phyloP scores from a whole-genome alignment of 306 rosid genomes.

The Vachellia collinsii region DNA sequence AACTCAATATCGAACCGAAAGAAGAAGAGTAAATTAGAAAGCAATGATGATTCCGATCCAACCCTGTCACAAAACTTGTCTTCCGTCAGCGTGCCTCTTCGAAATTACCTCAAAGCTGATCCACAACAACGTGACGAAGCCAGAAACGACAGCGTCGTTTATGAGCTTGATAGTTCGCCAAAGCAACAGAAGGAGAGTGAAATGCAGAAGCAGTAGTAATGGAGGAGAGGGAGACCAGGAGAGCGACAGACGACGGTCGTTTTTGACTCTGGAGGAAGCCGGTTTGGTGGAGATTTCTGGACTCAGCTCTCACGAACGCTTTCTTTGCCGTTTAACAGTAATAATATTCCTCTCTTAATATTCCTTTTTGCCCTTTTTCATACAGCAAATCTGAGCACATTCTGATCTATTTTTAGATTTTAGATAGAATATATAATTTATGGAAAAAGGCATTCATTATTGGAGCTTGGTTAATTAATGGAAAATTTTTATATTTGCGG shows the following conservation, averaged over 20 bases:
- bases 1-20: not conserved
- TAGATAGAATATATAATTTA: not conserved
- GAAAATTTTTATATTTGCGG: too few species aligned
- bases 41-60: constrained; percentile 59
- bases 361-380: not conserved
- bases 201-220: constrained; percentile 36
- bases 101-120: not conserved
- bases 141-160: not conserved
- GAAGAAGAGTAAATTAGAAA: not conserved
- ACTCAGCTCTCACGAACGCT: constrained; percentile 77
- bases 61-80: constrained; percentile 37
- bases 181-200: constrained; percentile 35
- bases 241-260: constrained; percentile 49
- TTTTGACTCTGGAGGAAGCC: constrained; percentile 82
- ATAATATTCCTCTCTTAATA: not conserved
- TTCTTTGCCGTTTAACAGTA: constrained; percentile 92
- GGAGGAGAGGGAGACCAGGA: constrained; percentile 44
- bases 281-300: constrained; percentile 92
- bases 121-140: constrained; percentile 8
- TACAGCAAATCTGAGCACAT: not conserved
- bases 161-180: not conserved
- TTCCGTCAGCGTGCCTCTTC: constrained; percentile 39
- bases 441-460: not conserved
- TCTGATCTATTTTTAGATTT: not conserved
- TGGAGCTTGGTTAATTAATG: too few species aligned